Base-by-base conservation (phyloP, 495 filamentous ascomycete genomes). In the Hypoxylon subgilvum region DNA sequence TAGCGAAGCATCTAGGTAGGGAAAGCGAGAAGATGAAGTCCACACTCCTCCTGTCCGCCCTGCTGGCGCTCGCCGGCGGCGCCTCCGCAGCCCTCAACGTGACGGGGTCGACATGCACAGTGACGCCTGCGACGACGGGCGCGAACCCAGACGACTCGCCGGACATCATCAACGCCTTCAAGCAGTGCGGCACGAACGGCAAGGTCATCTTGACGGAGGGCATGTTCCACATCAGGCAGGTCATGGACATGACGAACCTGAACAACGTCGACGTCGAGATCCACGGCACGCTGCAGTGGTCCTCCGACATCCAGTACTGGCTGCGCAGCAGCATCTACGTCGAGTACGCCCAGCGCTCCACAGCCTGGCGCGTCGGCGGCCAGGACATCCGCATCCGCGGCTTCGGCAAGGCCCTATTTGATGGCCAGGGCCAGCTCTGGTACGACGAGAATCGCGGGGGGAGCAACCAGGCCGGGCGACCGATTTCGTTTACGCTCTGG, bases 371-470 rank as follows among this genome's bases (percentile, higher is more conserved):
- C 18, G 35, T 77, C 0, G 75, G 74, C 3, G 75, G 74, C 21
- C 60, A 57, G 5, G 69, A 74, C 28, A 66, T 77, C 10, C 53
- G 56, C 17, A 52, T 77, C 36, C 50, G 72, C 6, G 74, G 75
- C 8, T 72, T 71, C 45, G 72, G 72, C 7, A 72, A 68, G 50
- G 74, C 72, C 9, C 36, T 75, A 13, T 76, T 77, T 35, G 65
- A 76, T 46, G 75, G 72, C 30, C 73, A 76, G 45, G 75, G 75
- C 7, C 75, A 77, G 59, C 55, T 66, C 4, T 77, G 75, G 75
- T 76, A 76, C 44, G 74, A 77, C 39, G 30, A 75, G 42, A 76
- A 76, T 30, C 56, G 49, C 0, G 57, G 68, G 12, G 35, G 32
- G 4, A 63, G 63, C 32, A 78, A 78, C 30, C 61, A 67, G 50